phyloP scores from a whole-genome alignment of 495 filamentous ascomycete species.

The Penicillium antarcticum region DNA sequence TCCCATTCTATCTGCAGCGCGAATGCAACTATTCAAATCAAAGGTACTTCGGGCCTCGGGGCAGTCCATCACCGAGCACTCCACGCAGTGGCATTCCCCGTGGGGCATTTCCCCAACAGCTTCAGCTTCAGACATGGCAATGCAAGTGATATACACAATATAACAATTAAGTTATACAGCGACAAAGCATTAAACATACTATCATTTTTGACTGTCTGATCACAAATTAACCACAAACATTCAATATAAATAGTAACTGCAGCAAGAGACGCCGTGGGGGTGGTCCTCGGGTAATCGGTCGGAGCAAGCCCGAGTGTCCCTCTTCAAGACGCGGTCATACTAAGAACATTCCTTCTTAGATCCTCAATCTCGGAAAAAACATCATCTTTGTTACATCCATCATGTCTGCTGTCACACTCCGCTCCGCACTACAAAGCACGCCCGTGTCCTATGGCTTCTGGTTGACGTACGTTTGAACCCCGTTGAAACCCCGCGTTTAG shows the following conservation, averaged over 20 bases:
- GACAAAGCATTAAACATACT: too few relatives aligned
- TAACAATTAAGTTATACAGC: neutral
- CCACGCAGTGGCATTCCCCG: neutral
- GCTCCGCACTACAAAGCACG: neutral
- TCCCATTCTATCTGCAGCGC: too few relatives aligned
- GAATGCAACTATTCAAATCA: too few relatives aligned
- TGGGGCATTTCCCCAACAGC: neutral
- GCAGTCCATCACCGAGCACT: neutral
- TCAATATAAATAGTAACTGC: too few relatives aligned
- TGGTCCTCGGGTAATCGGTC: slow-evolving; percentile 7
- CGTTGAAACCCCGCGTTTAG: neutral
- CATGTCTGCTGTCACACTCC: slow-evolving; percentile 3
- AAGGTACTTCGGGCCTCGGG: neutral
- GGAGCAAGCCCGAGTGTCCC: slow-evolving; percentile 8
- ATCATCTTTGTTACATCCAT: neutral
- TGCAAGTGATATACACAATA: neutral
- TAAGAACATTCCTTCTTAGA: neutral
- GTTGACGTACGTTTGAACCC: slow-evolving; percentile 30
- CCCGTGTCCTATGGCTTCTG: slow-evolving; percentile 32
- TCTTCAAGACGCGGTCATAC: neutral
- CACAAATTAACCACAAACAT: too few relatives aligned
- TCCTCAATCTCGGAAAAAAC: neutral
- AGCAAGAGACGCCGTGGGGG: neutral
- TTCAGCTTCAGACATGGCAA: neutral
- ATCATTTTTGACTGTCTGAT: neutral